These are phyloP conservation scores for Colletotrichum sp. DNA, from an alignment of 2,329 filamentous ascomycete species.

Conservation along the genomic window DNA sequence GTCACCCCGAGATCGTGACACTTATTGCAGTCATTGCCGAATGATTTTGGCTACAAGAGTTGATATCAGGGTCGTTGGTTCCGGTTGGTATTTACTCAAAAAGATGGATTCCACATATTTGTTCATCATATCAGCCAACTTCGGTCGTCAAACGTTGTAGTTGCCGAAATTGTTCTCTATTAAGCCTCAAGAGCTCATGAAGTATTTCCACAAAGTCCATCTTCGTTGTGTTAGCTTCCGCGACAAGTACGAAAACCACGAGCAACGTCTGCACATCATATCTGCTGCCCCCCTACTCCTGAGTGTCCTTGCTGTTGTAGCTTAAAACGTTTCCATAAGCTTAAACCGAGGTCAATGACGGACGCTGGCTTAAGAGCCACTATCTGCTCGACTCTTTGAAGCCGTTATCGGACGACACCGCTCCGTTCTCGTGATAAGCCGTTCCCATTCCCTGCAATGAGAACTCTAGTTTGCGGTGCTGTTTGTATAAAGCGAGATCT, in stretches of 20 bases:
- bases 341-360: neutral
- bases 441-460: too few species aligned
- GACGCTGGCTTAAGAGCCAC: too few species aligned
- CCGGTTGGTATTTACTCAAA: fast-evolving
- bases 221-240: fast-evolving
- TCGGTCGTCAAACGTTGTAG: fast-evolving
- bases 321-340: neutral
- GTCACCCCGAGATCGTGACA: fast-evolving
- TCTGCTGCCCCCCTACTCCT: neutral
- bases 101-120: fast-evolving
- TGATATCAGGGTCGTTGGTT: too few species aligned
- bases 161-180: fast-evolving
- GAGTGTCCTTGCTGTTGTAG: neutral
- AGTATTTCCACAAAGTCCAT: fast-evolving
- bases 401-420: too few species aligned
- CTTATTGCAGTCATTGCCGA: too few species aligned
- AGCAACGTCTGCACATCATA: fast-evolving
- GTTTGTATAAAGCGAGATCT: too few species aligned
- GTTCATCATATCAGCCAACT: fast-evolving
- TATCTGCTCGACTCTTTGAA: fast-evolving
- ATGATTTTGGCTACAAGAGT: fast-evolving
- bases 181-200: fast-evolving
- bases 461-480: too few species aligned
- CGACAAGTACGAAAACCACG: fast-evolving
- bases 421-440: too few species aligned